phyloP scores from a whole-genome alignment of 1,139 yeast genomes.

The Saccharomyces pastorianus region DNA sequence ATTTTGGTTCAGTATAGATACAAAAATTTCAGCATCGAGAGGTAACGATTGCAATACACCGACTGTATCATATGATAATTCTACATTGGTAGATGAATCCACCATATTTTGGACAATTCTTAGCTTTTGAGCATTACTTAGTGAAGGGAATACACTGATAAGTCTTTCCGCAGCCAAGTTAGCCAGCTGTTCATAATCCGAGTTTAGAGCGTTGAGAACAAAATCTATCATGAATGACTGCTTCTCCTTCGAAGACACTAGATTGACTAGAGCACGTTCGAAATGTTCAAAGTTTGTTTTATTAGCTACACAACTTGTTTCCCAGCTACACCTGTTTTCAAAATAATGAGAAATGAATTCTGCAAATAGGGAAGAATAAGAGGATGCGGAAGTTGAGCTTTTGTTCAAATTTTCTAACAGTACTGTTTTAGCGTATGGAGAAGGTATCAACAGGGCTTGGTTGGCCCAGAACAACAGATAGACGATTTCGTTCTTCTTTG shows the following conservation, averaged over 20 bases:
- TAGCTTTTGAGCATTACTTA: conserved; percentile 53
- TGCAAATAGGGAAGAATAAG: conserved; percentile 36
- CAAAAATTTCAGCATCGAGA: conserved; percentile 40
- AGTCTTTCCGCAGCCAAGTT: conserved; percentile 45
- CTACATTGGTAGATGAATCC: conserved; percentile 42
- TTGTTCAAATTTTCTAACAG: conserved; percentile 30
- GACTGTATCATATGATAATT: conserved; percentile 46
- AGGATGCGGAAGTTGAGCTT: conserved; percentile 22
- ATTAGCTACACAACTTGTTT: conserved; percentile 38
- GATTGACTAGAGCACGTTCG: conserved; percentile 46
- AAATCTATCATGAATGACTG: conserved; percentile 51
- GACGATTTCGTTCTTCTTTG: conserved; percentile 39
- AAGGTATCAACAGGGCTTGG: conserved; percentile 38
- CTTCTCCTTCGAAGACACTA: conserved; percentile 55
- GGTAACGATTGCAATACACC: conserved; percentile 45
- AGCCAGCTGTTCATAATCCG: conserved; percentile 45
- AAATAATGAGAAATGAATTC: conserved; percentile 36
- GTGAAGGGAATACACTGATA: conserved; percentile 43
- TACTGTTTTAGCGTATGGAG: conserved; percentile 41
- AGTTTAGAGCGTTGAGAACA: conserved; percentile 45
- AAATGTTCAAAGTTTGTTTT: conserved; percentile 45
- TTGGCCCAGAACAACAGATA: conserved; percentile 43
- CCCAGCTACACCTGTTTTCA: conserved; percentile 39
- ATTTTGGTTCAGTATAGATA: conserved; percentile 41
- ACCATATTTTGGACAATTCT: conserved; percentile 52